Evolutionary conservation across 1,284 basidiomycete species (phyloP), one percentile per base, ranked within the genome.

Genomic region (Irpex rosettiformis): DNA sequence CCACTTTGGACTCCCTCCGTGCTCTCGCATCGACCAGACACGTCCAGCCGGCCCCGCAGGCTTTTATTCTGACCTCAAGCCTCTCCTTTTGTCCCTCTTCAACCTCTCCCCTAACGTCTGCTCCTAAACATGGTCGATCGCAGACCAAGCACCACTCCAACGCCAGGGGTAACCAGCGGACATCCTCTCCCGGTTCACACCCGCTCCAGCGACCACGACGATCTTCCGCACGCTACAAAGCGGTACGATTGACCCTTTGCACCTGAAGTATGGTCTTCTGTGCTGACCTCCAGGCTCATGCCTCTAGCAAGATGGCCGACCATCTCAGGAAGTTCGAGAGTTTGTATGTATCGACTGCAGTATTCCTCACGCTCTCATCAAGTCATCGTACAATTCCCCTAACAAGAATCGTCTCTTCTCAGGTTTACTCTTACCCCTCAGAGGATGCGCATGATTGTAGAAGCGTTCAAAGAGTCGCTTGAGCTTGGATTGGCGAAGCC

Each of bases 361-460:
- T 57, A 40, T 42, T 53, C 48, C 48, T 13, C 48, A 8, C 27
- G 18, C 27, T 8, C 10, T 27, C 10, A 13, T 28, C 8, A 7
- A 22, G 8, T 22, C 8, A 16, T 13, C 18, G 13, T 51, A 22
- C 40, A 22, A 52, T 54, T 52, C 11, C 25, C 40, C 45, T 51
- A 10, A 28, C 18, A 13, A 7, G 22, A n/a, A 11, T 27, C 21
- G 8, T 56, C 29, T 48, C 51, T 27, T n/a, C 61, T 22, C 64
- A 91, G 89, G 68, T 93, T 93, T 73, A 88, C 88, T 61, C 77
- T 98, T 62, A 95, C 93, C 1, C 93, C 95, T 13, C 94, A 95
- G 73, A 78, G 94, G 64, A 96, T 97, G 94, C 85, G 94, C 59
- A 96, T 95, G 86, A 98, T 99, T 71, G 94, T 96, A 27, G 91